These are phyloP conservation scores for Psilocybe subaeruginosa DNA, from an alignment of 768 basidiomycete species.

Conservation along the genomic window DNA sequence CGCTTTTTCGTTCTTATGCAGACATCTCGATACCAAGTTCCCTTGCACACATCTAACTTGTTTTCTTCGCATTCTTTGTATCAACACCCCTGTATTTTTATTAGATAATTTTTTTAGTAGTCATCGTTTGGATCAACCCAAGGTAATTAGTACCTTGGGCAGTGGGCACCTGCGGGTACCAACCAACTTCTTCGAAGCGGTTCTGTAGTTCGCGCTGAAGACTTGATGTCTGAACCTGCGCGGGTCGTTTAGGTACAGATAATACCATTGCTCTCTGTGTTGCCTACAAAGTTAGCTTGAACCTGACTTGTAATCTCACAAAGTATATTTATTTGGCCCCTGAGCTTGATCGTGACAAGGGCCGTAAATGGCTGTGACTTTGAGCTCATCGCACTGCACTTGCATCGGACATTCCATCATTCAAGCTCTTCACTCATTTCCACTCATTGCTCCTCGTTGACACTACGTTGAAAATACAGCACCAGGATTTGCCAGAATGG, in stretches of 20 bases:
- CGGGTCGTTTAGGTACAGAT: not conserved
- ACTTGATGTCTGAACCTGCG: not conserved
- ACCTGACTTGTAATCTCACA: not conserved
- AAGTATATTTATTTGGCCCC: not conserved
- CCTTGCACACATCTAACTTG: conserved; percentile 25
- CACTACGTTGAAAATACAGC: not conserved
- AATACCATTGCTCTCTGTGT: not conserved
- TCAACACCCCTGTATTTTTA: conserved; percentile 13
- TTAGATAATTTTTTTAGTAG: not conserved
- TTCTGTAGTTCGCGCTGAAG: not conserved
- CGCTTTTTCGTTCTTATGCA: not conserved
- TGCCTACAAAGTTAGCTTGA: too few relatives aligned
- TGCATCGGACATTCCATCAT: not conserved
- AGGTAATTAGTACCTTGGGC: not conserved
- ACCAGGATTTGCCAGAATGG: not conserved
- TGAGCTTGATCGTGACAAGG: not conserved
- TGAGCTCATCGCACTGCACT: not conserved
- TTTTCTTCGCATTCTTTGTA: conserved; percentile 17
- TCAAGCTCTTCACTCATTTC: not conserved
- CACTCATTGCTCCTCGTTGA: not conserved
- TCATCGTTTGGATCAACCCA: not conserved
- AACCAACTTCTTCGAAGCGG: not conserved
- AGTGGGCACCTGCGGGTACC: not conserved
- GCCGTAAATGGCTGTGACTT: not conserved
- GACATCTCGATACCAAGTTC: not conserved